These are phyloP conservation scores for Pascua sp. DNA, from an alignment of 1,284 basidiomycete species.

Conservation along the genomic window DNA sequence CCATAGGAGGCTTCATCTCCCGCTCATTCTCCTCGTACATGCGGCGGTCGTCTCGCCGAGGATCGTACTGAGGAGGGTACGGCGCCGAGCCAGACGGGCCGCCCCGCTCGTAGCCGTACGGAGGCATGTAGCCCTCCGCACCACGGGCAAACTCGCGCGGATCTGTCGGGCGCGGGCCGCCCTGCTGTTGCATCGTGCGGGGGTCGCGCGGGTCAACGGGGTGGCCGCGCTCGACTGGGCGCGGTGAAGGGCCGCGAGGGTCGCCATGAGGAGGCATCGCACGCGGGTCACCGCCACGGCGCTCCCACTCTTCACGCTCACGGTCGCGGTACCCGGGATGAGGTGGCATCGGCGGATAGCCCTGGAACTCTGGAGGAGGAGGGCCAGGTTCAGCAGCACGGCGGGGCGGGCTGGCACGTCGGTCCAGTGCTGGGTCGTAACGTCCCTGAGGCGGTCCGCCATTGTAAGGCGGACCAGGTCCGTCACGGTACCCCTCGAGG, in stretches of 20 bases:
- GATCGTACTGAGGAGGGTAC: constrained; percentile 11
- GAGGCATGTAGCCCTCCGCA: constrained; percentile 12
- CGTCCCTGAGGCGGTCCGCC: constrained; percentile 7
- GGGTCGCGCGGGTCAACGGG: constrained; percentile 17
- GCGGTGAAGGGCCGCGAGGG: constrained; percentile 33
- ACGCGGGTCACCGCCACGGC: constrained; percentile 33
- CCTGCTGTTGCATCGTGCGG: constrained; percentile 3
- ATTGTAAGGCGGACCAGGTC: constrained; percentile 9
- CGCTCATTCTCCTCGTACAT: constrained; percentile 7
- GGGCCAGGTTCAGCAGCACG: neutral
- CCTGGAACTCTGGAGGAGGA: neutral
- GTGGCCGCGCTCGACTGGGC: constrained; percentile 27
- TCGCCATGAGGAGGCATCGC: constrained; percentile 20
- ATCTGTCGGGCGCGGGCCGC: constrained; percentile 4
- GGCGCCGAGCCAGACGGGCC: neutral
- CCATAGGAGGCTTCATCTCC: constrained; percentile 7
- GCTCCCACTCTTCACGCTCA: constrained; percentile 45
- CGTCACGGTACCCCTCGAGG: constrained; percentile 20
- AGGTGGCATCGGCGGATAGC: constrained; percentile 13
- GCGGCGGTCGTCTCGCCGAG: constrained; percentile 10
- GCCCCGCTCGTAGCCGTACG: constrained; percentile 23
- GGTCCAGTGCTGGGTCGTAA: constrained; percentile 35
- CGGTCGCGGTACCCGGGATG: constrained; percentile 19
- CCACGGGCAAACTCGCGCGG: constrained; percentile 17
- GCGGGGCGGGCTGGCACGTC: constrained; percentile 21